Evolutionary conservation across 2,329 filamentous ascomycete genomes (phyloP), one percentile per base, ranked within the genome.

Genomic region (Penicillium sp.): DNA sequence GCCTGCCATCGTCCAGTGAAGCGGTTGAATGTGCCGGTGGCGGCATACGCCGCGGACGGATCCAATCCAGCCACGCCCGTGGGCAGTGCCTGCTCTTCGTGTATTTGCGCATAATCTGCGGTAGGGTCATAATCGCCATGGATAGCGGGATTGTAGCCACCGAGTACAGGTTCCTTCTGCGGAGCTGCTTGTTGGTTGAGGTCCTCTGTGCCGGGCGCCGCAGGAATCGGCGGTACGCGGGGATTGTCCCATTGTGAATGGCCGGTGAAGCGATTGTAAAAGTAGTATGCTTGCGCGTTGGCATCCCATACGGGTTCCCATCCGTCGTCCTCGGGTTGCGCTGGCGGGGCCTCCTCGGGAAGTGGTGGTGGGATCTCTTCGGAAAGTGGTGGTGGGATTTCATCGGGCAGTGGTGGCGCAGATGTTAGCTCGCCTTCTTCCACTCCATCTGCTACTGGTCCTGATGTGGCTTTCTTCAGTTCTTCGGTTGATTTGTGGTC

Each of bases 71-170:
- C 7, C 6, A 39, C 46, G 4, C 13, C 19, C 4, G 45, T 6
- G 2, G 60, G 52, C 9, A 70, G 64, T 10, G 71, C 70, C 44
- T 66, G 62, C 7, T 73, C 72, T 38, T 74, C 73, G 41, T 80
- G 70, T 42, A 79, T 77, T 68, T 89, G 82, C 10, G 94, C 93
- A 71, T 99, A 99, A 78, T 91, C 89, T n/a, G 94, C 93, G 56
- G 87, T 94, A 4, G 92, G 91, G 67, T 99, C 94, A 78, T 97
- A 99, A 76, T 92, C 89, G 64, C 94, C 94, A 71, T 99, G 94
- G 42, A 99, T 93, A 23, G 91, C 89, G 1, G 94, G 94, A 70
- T 97, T 96, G 77, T 99, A 99, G 57, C 93, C 91, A 55, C 87
- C 87, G 10, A 66, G 59, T 5, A 81, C 82, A 19, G 83, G 76